phyloP scores from a whole-genome alignment of 1,139 yeast genomes.

The Pichia sp. region DNA sequence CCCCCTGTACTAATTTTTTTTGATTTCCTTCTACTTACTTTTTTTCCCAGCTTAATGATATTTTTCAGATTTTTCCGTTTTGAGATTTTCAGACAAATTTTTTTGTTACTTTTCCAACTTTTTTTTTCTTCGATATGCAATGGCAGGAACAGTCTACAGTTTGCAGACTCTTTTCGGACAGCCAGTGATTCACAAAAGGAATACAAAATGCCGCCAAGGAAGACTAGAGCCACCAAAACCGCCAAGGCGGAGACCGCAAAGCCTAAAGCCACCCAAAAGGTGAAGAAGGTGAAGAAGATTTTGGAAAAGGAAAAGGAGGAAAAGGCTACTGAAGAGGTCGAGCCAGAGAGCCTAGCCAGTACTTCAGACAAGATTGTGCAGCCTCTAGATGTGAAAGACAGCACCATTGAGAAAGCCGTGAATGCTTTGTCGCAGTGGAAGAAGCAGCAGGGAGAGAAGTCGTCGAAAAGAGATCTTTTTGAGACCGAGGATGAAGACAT shows the following conservation, averaged over 20 bases:
- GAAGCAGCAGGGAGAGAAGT: constrained; percentile 27
- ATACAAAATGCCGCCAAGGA: constrained; percentile 12
- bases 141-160: neutral
- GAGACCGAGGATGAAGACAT: constrained; percentile 46
- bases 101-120: neutral
- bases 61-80: neutral
- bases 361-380: constrained; percentile 25
- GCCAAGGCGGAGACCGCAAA: neutral
- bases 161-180: neutral
- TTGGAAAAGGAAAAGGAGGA: neutral
- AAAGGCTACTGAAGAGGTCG: neutral
- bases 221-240: neutral
- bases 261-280: neutral
- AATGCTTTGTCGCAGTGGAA: constrained; percentile 47
- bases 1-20: neutral
- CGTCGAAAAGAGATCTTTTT: constrained; percentile 45
- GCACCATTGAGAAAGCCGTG: constrained; percentile 42
- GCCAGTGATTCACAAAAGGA: neutral
- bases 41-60: neutral
- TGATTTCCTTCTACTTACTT: no score
- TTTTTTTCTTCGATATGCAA: neutral
- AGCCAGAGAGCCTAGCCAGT: neutral
- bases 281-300: neutral
- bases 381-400: constrained; percentile 21
- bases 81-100: neutral